These are phyloP conservation scores for Kodamaea alishanica DNA, from an alignment of 1,139 yeast species.

Conservation along the genomic window DNA sequence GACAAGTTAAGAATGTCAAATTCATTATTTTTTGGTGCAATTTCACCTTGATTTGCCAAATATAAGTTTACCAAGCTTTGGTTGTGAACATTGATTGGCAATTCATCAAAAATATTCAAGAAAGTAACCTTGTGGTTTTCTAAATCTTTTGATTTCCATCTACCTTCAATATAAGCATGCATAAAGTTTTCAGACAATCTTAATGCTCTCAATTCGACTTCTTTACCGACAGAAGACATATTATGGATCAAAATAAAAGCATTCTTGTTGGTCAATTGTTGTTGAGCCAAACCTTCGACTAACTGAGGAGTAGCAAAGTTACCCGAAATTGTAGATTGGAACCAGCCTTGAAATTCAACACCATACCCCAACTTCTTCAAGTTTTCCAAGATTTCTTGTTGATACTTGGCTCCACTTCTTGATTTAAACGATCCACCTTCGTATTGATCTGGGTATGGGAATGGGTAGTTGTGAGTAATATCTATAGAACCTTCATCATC, in stretches of 20 bases:
- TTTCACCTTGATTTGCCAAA: constrained; percentile 35
- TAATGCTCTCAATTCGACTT: constrained; percentile 65
- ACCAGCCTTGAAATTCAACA: constrained; percentile 79
- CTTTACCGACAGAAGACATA: constrained; percentile 62
- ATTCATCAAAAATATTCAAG: constrained; percentile 68
- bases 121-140: constrained; percentile 60
- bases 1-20: constrained; percentile 42
- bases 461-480: constrained; percentile 67
- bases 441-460: constrained; percentile 51
- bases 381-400: constrained; percentile 62
- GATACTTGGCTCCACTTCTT: constrained; percentile 64
- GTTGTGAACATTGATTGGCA: constrained; percentile 64
- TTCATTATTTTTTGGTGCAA: constrained; percentile 23
- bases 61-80: constrained; percentile 41
- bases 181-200: constrained; percentile 65
- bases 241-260: constrained; percentile 71
- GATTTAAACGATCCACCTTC: constrained; percentile 54
- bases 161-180: constrained; percentile 52
- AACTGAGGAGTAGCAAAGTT: constrained; percentile 63
- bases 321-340: constrained; percentile 67
- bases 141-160: constrained; percentile 66
- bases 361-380: constrained; percentile 66
- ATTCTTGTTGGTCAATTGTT: constrained; percentile 63
- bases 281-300: constrained; percentile 64
- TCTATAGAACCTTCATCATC: constrained; percentile 49